Evolutionary conservation across 106 monocot species (phyloP).

Genomic region (Vanilla planifolia): DNA sequence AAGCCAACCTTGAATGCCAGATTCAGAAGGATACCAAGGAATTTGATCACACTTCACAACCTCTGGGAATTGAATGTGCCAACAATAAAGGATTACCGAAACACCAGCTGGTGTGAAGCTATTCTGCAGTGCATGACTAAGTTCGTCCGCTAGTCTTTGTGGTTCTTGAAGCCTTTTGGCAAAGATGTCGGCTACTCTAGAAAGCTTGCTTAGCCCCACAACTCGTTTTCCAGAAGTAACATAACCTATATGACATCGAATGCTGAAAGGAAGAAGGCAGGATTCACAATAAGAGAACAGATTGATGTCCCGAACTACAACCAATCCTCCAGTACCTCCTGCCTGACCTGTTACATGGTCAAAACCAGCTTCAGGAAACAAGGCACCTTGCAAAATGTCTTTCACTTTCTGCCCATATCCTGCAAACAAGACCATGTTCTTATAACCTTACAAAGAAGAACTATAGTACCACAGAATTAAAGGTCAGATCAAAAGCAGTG

Average conservation of each 20-base stretch:
- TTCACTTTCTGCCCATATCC: slow-evolving; percentile 69
- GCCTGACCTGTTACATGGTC: slow-evolving; percentile 39
- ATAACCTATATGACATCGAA: slow-evolving; percentile 85
- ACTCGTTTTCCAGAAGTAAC: slow-evolving; percentile 63
- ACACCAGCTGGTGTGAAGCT: slow-evolving; percentile 82
- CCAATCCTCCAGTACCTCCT: slow-evolving; percentile 63
- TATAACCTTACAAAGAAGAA: too few species aligned
- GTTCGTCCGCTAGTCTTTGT: slow-evolving; percentile 65
- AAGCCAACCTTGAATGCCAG: slow-evolving; percentile 45
- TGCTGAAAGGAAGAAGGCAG: slow-evolving; percentile 83
- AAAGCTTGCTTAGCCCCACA: slow-evolving; percentile 90
- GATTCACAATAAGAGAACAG: slow-evolving; percentile 94
- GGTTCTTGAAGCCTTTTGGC: slow-evolving; percentile 89
- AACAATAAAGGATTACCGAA: slow-evolving; percentile 74
- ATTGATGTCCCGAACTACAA: slow-evolving; percentile 72
- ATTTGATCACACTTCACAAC: slow-evolving; percentile 10
- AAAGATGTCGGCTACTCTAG: slow-evolving; percentile 83
- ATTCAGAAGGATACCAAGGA: slow-evolving; percentile 13
- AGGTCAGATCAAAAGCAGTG: too few species aligned
- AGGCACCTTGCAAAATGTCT: slow-evolving; percentile 76
- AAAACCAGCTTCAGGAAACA: slow-evolving; percentile 75
- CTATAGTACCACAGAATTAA: too few species aligned
- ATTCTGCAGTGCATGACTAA: slow-evolving; percentile 59
- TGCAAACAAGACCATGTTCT: slow-evolving; percentile 14
- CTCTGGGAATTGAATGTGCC: slow-evolving; percentile 75